Evolutionary conservation across 2,329 filamentous ascomycete genomes (phyloP), one percentile per base, ranked within the genome.

Genomic region (Ophiosphaerella korrae): DNA sequence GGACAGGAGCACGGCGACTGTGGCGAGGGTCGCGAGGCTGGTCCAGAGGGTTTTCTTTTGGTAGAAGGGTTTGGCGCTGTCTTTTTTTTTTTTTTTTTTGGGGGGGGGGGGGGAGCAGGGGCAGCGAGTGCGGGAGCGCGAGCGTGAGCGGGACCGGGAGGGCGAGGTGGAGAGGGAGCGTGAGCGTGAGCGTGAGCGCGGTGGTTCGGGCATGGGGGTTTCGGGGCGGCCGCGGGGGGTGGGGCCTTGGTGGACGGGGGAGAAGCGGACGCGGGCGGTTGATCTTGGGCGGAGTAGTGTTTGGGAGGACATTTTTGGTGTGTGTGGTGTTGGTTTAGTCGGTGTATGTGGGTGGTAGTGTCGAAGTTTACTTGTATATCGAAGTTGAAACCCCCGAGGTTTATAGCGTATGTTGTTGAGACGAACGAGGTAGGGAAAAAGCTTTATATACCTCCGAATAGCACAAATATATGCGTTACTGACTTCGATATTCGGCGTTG

Each of bases 31-130:
- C 7, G 37, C 45, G 1, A 48, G 45, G 11, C 45, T 23, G 2
- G 45, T 35, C 45, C 45, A 48, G 18, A 48, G 6, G 8, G 45
- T 48, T 34, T 48, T 48, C 38, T 48, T 48, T 16, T 48, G 45
- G 45, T 48, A 48, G 24, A 39, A 48, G 13, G 41, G 36, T 29
- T 48, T 48, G 12, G 41, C 37, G 26, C 21, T 14, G 23, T 48
- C 37, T 31, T 42, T 48, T 23, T n/a, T n/a, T n/a, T n/a, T n/a
- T n/a, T n/a, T n/a, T n/a, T n/a, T n/a, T n/a, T n/a, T n/a, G n/a
- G n/a, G n/a, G n/a, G n/a, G n/a, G n/a, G 36, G 26, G 11, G 35
- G 35, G 4, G 34, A 31, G 11, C 13, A 5, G 7, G 24, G 37
- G 5, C 11, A 38, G 18, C 24, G 13, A 13, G 24, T 31, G 14